These are phyloP conservation scores for Collybia mongolica DNA, from an alignment of 768 basidiomycete genomes.

Conservation along the genomic window DNA sequence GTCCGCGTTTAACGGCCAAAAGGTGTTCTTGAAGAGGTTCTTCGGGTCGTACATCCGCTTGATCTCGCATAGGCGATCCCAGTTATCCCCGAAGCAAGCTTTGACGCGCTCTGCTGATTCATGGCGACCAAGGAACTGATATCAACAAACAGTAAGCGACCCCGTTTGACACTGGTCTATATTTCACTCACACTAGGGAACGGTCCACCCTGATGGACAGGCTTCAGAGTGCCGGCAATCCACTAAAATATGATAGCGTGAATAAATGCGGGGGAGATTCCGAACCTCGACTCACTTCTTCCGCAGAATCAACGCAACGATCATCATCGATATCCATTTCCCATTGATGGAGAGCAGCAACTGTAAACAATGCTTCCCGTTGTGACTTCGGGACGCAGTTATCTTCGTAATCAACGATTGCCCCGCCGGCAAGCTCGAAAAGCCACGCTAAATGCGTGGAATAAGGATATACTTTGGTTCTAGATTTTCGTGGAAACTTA, in stretches of 20 bases:
- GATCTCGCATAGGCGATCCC: slow-evolving; percentile 65
- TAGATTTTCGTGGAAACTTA: slow-evolving; percentile 37
- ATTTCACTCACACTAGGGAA: slow-evolving; percentile 63
- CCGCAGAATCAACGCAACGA: slow-evolving; percentile 78
- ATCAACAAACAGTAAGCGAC: background rate
- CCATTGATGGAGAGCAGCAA: slow-evolving; percentile 93
- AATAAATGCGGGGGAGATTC: slow-evolving; percentile 8
- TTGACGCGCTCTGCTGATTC: slow-evolving; percentile 63
- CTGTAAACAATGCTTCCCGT: slow-evolving; percentile 79
- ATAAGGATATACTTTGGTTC: no score
- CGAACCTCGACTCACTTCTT: slow-evolving; percentile 51
- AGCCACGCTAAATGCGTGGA: slow-evolving; percentile 68
- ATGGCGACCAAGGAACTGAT: slow-evolving; percentile 73
- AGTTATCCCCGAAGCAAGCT: slow-evolving; percentile 73
- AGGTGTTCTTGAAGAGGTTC: slow-evolving; percentile 71
- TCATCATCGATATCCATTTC: slow-evolving; percentile 80
- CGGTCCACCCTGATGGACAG: slow-evolving; percentile 76
- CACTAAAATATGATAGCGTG: slow-evolving; percentile 46
- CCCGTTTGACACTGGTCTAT: background rate
- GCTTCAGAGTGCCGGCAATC: slow-evolving; percentile 73
- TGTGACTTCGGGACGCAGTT: slow-evolving; percentile 76
- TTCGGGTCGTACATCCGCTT: slow-evolving; percentile 78
- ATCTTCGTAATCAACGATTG: slow-evolving; percentile 69
- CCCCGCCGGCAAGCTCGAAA: slow-evolving; percentile 87
- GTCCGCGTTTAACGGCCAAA: slow-evolving; percentile 73